phyloP scores from a whole-genome alignment of 495 filamentous ascomycete species.

The Hyaloscypha finlandica region DNA sequence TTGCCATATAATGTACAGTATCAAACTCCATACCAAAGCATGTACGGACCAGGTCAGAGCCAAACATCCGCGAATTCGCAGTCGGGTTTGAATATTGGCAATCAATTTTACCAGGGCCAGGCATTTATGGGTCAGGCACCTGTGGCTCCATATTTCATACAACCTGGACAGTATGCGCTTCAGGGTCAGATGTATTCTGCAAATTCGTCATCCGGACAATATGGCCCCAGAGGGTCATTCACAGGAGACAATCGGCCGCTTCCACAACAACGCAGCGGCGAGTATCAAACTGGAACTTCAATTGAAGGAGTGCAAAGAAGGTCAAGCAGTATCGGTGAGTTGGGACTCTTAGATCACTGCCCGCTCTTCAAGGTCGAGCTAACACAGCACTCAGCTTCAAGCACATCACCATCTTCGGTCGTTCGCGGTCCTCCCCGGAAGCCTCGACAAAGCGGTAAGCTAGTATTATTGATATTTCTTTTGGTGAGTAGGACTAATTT shows the following conservation, averaged over 20 bases:
- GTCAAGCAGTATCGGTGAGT: slow-evolving; percentile 27
- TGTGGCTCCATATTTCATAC: slow-evolving; percentile 24
- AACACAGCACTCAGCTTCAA: slow-evolving; percentile 32
- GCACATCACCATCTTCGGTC: slow-evolving; percentile 44
- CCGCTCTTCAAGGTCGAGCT: slow-evolving; percentile 7
- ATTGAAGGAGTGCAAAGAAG: slow-evolving; percentile 3
- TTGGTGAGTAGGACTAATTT: slow-evolving; percentile 6
- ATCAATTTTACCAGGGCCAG: slow-evolving; percentile 26
- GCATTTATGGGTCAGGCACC: slow-evolving; percentile 24
- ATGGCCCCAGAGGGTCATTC: slow-evolving; percentile 19
- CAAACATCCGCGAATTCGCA: slow-evolving; percentile 7
- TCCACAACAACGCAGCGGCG: slow-evolving; percentile 14
- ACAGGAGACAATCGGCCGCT: slow-evolving; percentile 16
- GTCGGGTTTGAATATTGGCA: neutral
- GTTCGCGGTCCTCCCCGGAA: slow-evolving; percentile 90
- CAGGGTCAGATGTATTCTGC: slow-evolving; percentile 24
- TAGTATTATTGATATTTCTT: slow-evolving; percentile 21
- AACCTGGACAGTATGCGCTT: slow-evolving; percentile 14
- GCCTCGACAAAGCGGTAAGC: slow-evolving; percentile 47
- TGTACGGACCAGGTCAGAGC: slow-evolving; percentile 21
- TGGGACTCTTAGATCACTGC: neutral
- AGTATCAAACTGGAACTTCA: slow-evolving; percentile 13
- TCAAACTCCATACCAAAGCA: slow-evolving; percentile 24
- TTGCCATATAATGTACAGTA: slow-evolving; percentile 36
- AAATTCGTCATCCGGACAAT: slow-evolving; percentile 6